Conservation (phyloP, 805 yeast genomes). For the Candida corydali region DNA sequence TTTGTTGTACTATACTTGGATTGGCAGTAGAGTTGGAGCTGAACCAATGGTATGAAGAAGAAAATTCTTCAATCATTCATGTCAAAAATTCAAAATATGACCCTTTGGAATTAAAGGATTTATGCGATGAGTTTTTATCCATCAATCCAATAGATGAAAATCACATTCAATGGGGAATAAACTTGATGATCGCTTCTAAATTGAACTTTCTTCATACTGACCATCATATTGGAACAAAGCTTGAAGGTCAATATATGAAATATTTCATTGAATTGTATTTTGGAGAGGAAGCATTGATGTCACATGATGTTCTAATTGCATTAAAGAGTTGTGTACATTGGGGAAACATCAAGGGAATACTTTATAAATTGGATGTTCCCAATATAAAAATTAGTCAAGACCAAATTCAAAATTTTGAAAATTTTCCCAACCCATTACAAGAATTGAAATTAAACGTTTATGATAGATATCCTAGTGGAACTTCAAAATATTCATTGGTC, state of each 20-base stretch:
- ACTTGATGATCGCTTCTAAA: slow-evolving; percentile 42
- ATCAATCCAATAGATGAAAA: slow-evolving; percentile 18
- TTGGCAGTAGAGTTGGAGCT: slow-evolving; percentile 47
- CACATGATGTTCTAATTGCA: slow-evolving; percentile 42
- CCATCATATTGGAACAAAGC: slow-evolving; percentile 48
- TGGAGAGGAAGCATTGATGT: slow-evolving; percentile 36
- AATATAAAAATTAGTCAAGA: slow-evolving; percentile 29
- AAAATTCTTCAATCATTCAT: slow-evolving; percentile 37
- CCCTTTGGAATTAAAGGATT: slow-evolving; percentile 22
- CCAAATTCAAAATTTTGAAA: slow-evolving; percentile 24
- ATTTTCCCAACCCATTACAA: slow-evolving; percentile 39
- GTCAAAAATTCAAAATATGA: slow-evolving; percentile 29
- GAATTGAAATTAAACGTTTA: slow-evolving; percentile 38
- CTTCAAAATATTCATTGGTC: slow-evolving; percentile 42
- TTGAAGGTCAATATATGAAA: slow-evolving; percentile 42
- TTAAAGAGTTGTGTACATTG: slow-evolving; percentile 51
- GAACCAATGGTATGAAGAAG: slow-evolving; percentile 47
- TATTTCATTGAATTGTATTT: slow-evolving; percentile 31
- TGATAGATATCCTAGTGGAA: slow-evolving; percentile 51
- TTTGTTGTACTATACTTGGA: slow-evolving; percentile 46
- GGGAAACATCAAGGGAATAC: slow-evolving; percentile 48
- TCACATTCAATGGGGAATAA: slow-evolving; percentile 41
- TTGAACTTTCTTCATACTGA: slow-evolving; percentile 53
- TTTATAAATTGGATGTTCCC: slow-evolving; percentile 39
- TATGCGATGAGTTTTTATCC: slow-evolving; percentile 31